Percentiles rank a stretch among this genome's conserved stretches.
Evolutionary conservation across 768 basidiomycete species (phyloP).

Genomic region (Lactarius evosmus): DNA sequence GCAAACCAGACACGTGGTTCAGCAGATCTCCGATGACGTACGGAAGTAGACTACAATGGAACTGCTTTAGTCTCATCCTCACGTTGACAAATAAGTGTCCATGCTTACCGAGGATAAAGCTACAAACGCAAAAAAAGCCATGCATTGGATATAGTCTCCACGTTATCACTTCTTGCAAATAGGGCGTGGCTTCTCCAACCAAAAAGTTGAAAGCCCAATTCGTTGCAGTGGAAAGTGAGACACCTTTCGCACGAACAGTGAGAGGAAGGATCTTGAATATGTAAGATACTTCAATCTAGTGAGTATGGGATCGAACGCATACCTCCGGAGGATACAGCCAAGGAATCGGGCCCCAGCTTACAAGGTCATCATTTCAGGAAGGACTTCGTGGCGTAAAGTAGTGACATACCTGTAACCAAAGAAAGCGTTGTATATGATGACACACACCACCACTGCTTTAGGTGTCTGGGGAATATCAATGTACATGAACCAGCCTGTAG

Average conservation of each 20-base stretch:
- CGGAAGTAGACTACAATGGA: slow-evolving; percentile 62
- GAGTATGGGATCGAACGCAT: slow-evolving; percentile 19
- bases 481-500: slow-evolving; percentile 93
- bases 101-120: slow-evolving; percentile 69
- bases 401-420: slow-evolving; percentile 74
- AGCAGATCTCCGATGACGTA: slow-evolving; percentile 32
- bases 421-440: slow-evolving; percentile 90
- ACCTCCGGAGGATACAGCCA: slow-evolving; percentile 90
- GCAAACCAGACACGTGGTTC: neutral
- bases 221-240: slow-evolving; percentile 89
- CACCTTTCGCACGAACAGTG: slow-evolving; percentile 89
- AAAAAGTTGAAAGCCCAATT: slow-evolving; percentile 85
- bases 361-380: neutral
- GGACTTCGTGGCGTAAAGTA: neutral
- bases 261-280: slow-evolving; percentile 79
- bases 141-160: slow-evolving; percentile 98
- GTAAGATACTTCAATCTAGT: slow-evolving; percentile 12
- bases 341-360: slow-evolving; percentile 82
- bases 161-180: slow-evolving; percentile 78
- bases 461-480: slow-evolving; percentile 84
- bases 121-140: slow-evolving; percentile 85
- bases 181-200: slow-evolving; percentile 85
- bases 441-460: slow-evolving; percentile 80
- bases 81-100: slow-evolving; percentile 10
- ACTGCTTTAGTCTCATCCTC: slow-evolving; percentile 14